These are phyloP conservation scores for Fomitopsis palustris DNA, from an alignment of 1,284 basidiomycete genomes.

Conservation along the genomic window DNA sequence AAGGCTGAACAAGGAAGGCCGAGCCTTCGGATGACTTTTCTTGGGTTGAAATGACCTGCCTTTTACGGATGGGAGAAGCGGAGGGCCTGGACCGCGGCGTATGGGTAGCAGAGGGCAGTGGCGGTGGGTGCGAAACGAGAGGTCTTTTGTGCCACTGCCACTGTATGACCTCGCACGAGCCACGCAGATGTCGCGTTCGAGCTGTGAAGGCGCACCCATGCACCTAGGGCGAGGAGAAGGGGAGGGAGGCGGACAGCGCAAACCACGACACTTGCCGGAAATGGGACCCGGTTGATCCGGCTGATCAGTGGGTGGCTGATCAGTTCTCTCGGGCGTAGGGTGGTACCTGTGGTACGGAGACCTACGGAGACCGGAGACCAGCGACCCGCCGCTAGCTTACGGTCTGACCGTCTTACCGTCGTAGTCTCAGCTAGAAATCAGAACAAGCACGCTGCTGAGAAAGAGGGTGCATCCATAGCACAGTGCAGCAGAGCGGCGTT, in stretches of 20 bases:
- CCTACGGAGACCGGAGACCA: no score
- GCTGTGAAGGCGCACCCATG: neutral
- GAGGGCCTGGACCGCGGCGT: neutral
- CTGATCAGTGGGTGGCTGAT: neutral
- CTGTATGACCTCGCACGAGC: neutral
- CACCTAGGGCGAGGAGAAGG: neutral
- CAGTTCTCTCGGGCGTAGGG: neutral
- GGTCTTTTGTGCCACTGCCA: neutral
- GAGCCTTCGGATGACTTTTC: neutral
- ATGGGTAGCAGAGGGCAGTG: neutral
- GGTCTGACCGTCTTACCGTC: no score
- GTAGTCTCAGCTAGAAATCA: neutral
- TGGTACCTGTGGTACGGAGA: no score
- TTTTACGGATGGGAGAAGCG: neutral
- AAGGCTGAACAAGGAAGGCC: neutral
- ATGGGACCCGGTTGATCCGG: neutral
- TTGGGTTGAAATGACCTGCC: neutral
- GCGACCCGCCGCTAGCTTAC: no score
- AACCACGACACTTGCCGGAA: slow-evolving; percentile 1
- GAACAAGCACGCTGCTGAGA: neutral
- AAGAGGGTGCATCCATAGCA: neutral
- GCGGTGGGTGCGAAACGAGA: neutral
- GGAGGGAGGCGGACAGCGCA: neutral
- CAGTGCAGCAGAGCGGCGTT: neutral
- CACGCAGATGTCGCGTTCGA: neutral